These are phyloP conservation scores for Nectriaceae sp. DNA, from an alignment of 2,329 filamentous ascomycete species.

Conservation along the genomic window DNA sequence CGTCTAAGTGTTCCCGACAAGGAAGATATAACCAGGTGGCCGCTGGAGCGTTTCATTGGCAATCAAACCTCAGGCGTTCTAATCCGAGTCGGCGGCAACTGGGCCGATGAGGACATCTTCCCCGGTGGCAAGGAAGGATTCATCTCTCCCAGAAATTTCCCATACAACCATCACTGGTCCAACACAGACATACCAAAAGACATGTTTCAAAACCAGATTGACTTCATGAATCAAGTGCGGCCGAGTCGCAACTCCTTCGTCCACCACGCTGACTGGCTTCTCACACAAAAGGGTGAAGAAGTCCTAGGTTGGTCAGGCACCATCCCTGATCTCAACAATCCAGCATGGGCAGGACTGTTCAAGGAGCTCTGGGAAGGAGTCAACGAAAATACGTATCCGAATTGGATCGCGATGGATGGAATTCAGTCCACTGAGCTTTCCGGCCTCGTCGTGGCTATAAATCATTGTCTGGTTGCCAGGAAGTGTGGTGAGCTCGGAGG, in stretches of 20 bases:
- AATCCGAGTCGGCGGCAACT: conserved; percentile 27
- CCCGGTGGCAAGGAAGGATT: conserved; percentile 32
- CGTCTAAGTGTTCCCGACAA: conserved; percentile 19
- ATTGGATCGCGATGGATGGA: conserved; percentile 34
- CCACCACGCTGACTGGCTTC: conserved; percentile 29
- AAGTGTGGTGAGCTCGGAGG: conserved; percentile 25
- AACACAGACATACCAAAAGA: conserved; percentile 10
- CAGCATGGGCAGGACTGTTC: conserved; percentile 24
- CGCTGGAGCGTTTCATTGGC: conserved; percentile 29
- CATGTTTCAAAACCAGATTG: conserved; percentile 25
- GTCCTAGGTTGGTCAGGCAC: not conserved
- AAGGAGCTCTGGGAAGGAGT: conserved; percentile 25
- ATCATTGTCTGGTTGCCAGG: conserved; percentile 29
- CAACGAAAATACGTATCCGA: conserved; percentile 29
- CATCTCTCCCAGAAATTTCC: conserved; percentile 26
- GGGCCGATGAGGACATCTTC: conserved; percentile 19
- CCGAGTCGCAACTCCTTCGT: conserved; percentile 12
- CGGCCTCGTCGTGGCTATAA: not conserved
- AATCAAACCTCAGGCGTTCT: conserved; percentile 27
- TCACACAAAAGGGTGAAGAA: conserved; percentile 19
- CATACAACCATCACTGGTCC: conserved; percentile 25
- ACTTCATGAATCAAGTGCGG: conserved; percentile 12
- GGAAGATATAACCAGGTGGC: conserved; percentile 27
- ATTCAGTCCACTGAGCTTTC: conserved; percentile 24
- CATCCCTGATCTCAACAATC: conserved; percentile 15